These are phyloP conservation scores for Penicillium italicum DNA, from an alignment of 2,329 filamentous ascomycete species.

Conservation along the genomic window DNA sequence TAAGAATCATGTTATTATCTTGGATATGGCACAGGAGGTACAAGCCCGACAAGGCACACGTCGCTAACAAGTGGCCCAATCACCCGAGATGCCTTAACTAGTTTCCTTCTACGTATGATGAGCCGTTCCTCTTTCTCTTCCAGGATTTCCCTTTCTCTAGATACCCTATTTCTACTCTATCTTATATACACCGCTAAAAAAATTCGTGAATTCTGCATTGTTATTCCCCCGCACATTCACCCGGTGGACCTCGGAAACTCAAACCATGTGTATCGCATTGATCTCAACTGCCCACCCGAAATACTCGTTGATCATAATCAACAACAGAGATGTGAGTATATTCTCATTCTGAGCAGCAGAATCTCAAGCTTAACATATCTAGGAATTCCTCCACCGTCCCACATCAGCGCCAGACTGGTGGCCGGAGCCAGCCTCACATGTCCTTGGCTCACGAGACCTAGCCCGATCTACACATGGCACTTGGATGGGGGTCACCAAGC, in stretches of 20 bases:
- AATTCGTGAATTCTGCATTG: background rate
- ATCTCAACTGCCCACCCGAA: constrained; percentile 71
- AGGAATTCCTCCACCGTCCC: constrained; percentile 62
- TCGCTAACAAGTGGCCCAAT: background rate
- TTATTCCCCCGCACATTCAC: background rate
- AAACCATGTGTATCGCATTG: constrained; percentile 70
- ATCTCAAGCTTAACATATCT: constrained; percentile 8
- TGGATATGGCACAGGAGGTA: background rate
- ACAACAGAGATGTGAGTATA: constrained; percentile 66
- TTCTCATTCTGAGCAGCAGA: background rate
- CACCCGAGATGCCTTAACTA: background rate
- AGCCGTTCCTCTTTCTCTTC: background rate
- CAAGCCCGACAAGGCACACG: background rate
- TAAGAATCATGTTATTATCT: background rate
- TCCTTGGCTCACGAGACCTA: constrained; percentile 61
- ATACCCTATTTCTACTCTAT: background rate
- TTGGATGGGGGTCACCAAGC: constrained; percentile 61
- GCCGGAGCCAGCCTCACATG: constrained; percentile 52
- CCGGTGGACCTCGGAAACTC: constrained; percentile 34
- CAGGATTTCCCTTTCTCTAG: background rate
- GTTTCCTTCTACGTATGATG: background rate
- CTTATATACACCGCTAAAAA: background rate
- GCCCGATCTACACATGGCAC: constrained; percentile 59
- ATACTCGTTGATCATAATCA: constrained; percentile 70
- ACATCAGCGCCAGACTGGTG: constrained; percentile 60